Percentiles rank a stretch among this genome's conserved stretches.
phyloP scores from a whole-genome alignment of 1,139 yeast species.

The Wickerhamomyces sp. region DNA sequence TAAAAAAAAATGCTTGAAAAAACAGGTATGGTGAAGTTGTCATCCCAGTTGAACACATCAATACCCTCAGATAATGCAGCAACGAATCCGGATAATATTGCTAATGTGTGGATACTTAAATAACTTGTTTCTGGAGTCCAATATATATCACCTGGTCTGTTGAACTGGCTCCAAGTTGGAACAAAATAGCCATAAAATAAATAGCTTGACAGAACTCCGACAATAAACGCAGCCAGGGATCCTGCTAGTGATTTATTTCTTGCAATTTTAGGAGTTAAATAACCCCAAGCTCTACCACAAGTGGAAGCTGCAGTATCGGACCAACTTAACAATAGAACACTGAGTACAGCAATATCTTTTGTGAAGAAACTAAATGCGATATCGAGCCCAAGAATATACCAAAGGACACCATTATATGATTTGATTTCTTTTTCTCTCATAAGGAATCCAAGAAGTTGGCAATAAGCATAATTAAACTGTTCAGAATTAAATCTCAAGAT shows the following conservation, averaged over 20 bases:
- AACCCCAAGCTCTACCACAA: conserved; percentile 79
- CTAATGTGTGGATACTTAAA: conserved; percentile 46
- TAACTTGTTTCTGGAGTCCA: conserved; percentile 64
- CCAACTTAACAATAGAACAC: conserved; percentile 85
- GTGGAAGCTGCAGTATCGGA: conserved; percentile 98
- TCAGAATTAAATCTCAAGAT: conserved; percentile 59
- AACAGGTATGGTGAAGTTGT: conserved; percentile 90
- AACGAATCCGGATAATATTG: conserved; percentile 67
- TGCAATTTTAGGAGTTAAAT: conserved; percentile 74
- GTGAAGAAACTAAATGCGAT: conserved; percentile 67
- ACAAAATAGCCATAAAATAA: conserved; percentile 68
- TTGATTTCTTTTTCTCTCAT: conserved; percentile 79
- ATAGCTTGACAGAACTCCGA: conserved; percentile 66
- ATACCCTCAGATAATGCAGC: conserved; percentile 87
- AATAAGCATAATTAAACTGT: conserved; percentile 58
- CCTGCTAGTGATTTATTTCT: conserved; percentile 85
- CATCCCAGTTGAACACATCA: conserved; percentile 73
- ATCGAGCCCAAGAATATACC: conserved; percentile 76
- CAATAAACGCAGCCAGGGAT: conserved; percentile 71
- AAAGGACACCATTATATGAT: conserved; percentile 75
- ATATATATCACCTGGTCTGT: conserved; percentile 47
- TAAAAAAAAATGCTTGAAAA: conserved; percentile 64
- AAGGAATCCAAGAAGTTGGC: conserved; percentile 65
- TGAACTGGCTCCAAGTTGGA: conserved; percentile 51
- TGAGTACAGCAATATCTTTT: conserved; percentile 75